Base-by-base conservation (phyloP, 805 yeast species). In the Candida sithepensis region DNA sequence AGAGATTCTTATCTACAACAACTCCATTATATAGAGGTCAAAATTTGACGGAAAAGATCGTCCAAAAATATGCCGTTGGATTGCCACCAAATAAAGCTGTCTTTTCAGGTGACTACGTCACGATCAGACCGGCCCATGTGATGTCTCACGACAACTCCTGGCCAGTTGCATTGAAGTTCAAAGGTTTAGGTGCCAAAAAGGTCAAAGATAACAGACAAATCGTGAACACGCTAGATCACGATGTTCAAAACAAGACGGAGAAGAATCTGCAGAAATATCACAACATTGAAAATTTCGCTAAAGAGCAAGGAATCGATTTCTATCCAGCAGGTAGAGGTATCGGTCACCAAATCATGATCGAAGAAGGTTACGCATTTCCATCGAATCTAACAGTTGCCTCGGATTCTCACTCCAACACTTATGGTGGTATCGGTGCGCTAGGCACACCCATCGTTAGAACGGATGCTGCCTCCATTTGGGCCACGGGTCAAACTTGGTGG, bases 401-500 rank as follows among this genome's bases (percentile, higher is more conserved):
- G 0, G 99, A 94, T 67, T 91, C 97, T 4, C 99, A 94, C 67
- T 90, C 97, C 10, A 94, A 94, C 67, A 94, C 97, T 33, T 94
- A 94, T 64, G 99, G 99, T 57, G 99, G 99, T 63, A 75, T 94
- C 42, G 98, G 98, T 18, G 75, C 96, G 20, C 72, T 94, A 48
- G 99, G 99, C 44, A 95, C 99, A 2, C 98, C 99, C 9, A 86
- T 94, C 46, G 99, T 94, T 47, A 81, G 99, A 69, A 94, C 99
- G 0, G 99, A 94, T 69, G 99, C 98, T 20, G 99, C 99, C 3
- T 82, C 97, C 9, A 92, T 94, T 55, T 94, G 99, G 99, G 98
- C 99, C 12, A 94, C 99, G 0, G 98, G 98, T 37, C 96, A 90
- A 71, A 94, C 99, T 3, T 94, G 99, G 99, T 94, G 99, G 99